phyloP scores from a whole-genome alignment of 2,329 filamentous ascomycete species.

The Aspergillus candidus region DNA sequence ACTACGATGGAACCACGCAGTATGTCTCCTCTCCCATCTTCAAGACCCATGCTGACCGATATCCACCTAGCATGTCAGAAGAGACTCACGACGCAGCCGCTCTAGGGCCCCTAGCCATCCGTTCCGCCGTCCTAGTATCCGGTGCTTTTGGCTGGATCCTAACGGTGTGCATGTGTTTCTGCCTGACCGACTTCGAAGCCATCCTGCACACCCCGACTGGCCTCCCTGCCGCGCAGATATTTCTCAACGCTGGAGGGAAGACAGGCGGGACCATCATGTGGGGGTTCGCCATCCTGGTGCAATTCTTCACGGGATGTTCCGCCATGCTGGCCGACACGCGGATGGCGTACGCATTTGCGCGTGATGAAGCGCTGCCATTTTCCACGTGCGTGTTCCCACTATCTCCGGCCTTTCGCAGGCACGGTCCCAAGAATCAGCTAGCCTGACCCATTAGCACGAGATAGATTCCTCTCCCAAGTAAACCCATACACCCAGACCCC shows the following conservation, averaged over 20 bases:
- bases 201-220: conserved; percentile 55
- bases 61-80: conserved; percentile 52
- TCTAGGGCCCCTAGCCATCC: conserved; percentile 55
- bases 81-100: conserved; percentile 60
- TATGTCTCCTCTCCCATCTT: conserved; percentile 26
- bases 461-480: conserved; percentile 48
- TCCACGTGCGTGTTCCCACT: conserved; percentile 41
- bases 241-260: conserved; percentile 55
- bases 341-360: conserved; percentile 57
- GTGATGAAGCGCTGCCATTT: conserved; percentile 56
- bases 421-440: background rate
- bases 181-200: conserved; percentile 51
- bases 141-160: conserved; percentile 57
- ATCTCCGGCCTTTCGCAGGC: background rate
- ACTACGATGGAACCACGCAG: conserved; percentile 63
- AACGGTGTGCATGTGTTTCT: conserved; percentile 59
- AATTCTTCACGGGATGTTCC: conserved; percentile 59
- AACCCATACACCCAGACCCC: conserved; percentile 53
- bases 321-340: conserved; percentile 59
- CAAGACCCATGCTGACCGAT: background rate
- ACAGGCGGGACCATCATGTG: conserved; percentile 56
- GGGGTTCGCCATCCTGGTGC: conserved; percentile 57
- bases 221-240: conserved; percentile 54
- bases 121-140: conserved; percentile 54
- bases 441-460: conserved; percentile 1